Base-by-base conservation (phyloP, 1,284 basidiomycete genomes). In the Naganishia sp. region DNA sequence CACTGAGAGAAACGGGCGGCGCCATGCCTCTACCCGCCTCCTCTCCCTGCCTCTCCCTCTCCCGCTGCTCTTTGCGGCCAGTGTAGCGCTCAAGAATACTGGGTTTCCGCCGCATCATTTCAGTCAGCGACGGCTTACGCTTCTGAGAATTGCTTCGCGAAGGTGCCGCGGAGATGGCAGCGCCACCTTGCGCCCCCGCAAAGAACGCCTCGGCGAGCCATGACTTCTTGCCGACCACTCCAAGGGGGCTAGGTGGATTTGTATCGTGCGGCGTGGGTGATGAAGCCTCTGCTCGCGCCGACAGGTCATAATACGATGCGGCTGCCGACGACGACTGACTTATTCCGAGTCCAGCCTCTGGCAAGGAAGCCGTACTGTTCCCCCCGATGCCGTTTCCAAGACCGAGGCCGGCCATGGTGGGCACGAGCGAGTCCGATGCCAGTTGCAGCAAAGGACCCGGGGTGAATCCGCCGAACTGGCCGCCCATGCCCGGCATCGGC, bases 361-460 rank as follows among this genome's bases (percentile, higher is more conserved):
- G 53, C 13, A 31, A 21, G n/a, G 49, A 36, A 44, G 48, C 59
- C 33, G 65, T 52, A 55, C 28, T 25, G 49, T 52, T 16, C 57
- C 63, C 45, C 13, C 33, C 39, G 23, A 50, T 36, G 10, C 43
- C 55, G 16, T 23, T 48, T 15, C 36, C 44, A 3, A 56, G 42
- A 28, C 23, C 21, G 2, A 15, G 36, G 13, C 33, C 42, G 11
- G 52, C 21, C 23, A 65, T 63, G 44, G 67, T 71, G 0, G 75
- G 73, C 15, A 76, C 69, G 6, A 65, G 71, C 10, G 65, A 75
- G 56, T 78, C 76, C 0, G 75, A 77, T 3, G 64, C 49, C 50
- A 76, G 75, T 31, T 77, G 76, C 6, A 75, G 43, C 6, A 77
- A 63, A 50, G 90, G 90, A 4, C 90, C 55, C 89, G 63, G 66